Base-by-base conservation (phyloP, 805 yeast species). In the Candida tallmaniae region DNA sequence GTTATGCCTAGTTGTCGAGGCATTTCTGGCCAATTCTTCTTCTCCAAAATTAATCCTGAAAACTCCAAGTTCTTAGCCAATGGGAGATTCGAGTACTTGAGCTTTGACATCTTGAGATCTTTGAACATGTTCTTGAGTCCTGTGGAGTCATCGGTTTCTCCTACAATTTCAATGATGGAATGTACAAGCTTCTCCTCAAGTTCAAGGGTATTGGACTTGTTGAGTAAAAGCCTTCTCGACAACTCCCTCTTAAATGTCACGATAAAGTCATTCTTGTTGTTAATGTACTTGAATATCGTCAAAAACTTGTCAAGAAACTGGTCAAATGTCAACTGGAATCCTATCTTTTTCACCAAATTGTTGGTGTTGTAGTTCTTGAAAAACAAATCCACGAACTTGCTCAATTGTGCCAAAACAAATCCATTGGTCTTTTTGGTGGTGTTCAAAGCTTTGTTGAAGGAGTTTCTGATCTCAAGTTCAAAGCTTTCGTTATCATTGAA, bases 1-100 rank as follows among this genome's bases (percentile, higher is more conserved):
- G 33, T 35, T 8, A 62, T 34, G 4, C 39, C 47, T 3, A 39
- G 25, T 12, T 43, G 49, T 32, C 45, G 45, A 4, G 68, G 70
- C 6, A 60, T 49, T 18, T 57, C 66, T 0, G 72, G 71, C 72
- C 72, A 66, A 25, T 54, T 42, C n/a, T 52, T 46, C 39, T 53
- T 54, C 31, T 61, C 64, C 22, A 62, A 49, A 5, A 64, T 50
- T 35, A 64, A 42, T 1, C 62, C 60, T 26, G 36, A 46, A 42
- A 64, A 63, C 11, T 54, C 59, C 22, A 52, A 33, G 14, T 15
- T 24, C 5, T 21, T 12, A 15, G 29, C 18, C 8, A 33, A 24
- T 11, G 26, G 19, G 2, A 42, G 20, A 4, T 17, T 20, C 7
- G 45, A 34, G 32, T 52, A 52, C 6, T 39, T 39, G 2, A 40